A percentile compares a stretch with the other conserved stretches of the same genome.
phyloP scores from a whole-genome alignment of 164 flowering plant genomes.

The Magnolia kwangsiensis region DNA sequence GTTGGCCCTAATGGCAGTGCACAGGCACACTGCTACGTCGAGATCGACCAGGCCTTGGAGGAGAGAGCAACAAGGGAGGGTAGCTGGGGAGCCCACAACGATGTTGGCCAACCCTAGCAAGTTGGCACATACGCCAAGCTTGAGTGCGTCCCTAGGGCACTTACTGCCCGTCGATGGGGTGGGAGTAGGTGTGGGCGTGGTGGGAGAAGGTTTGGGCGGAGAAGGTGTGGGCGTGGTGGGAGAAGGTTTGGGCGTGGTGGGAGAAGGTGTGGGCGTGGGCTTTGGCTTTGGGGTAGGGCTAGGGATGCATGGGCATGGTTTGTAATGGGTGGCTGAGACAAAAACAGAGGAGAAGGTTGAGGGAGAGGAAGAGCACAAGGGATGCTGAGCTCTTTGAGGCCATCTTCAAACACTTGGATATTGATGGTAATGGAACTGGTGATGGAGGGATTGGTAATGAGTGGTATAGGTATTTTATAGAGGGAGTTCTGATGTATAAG shows the following conservation, averaged over 20 bases:
- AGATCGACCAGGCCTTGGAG: slow-evolving; percentile 54
- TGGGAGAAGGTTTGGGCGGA: slow-evolving; percentile 15
- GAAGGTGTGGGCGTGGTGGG: slow-evolving; percentile 13
- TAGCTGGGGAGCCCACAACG: slow-evolving; percentile 56
- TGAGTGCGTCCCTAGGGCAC: slow-evolving; percentile 66
- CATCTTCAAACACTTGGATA: slow-evolving; percentile 24
- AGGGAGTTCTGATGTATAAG: no score
- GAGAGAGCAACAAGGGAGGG: slow-evolving; percentile 58
- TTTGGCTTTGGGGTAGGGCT: not conserved
- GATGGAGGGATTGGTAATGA: not conserved
- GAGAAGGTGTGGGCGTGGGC: no score
- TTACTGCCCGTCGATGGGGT: not conserved
- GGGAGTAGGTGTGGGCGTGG: slow-evolving; percentile 15
- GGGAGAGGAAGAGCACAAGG: slow-evolving; percentile 25
- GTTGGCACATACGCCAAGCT: slow-evolving; percentile 65
- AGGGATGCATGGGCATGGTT: not conserved
- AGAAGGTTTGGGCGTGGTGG: slow-evolving; percentile 11
- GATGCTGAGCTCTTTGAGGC: slow-evolving; percentile 31
- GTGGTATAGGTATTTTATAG: not conserved
- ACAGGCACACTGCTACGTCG: slow-evolving; percentile 79
- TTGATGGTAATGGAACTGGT: no score
- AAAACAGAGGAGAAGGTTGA: slow-evolving; percentile 36
- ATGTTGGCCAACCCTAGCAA: slow-evolving; percentile 44
- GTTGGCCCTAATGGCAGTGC: slow-evolving; percentile 67
- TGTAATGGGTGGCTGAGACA: slow-evolving; percentile 9